Evolutionary conservation across 2,329 filamentous ascomycete species (phyloP).

Genomic region (Stemphylium beticola): DNA sequence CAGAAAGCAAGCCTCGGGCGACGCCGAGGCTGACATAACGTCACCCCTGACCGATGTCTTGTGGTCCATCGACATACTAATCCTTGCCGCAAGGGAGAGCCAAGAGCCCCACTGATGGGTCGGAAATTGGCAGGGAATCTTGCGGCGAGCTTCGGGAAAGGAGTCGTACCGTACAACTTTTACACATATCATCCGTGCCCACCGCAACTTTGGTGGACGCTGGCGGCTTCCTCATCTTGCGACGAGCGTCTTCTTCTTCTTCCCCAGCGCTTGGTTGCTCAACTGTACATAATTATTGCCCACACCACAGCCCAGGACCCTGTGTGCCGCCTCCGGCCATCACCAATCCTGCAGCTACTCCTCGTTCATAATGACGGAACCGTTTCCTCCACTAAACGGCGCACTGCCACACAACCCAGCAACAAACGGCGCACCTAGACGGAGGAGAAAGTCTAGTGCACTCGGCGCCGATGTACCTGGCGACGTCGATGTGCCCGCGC

Average conservation of each 20-base stretch:
- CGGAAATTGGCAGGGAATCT: constrained; percentile 5
- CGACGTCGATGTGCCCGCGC: constrained; percentile 58
- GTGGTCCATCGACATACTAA: constrained; percentile 4
- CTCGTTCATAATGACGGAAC: constrained; percentile 33
- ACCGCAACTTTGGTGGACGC: neutral
- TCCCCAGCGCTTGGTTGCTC: neutral
- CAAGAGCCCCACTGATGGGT: constrained; percentile 2
- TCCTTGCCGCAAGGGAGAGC: neutral
- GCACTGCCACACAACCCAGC: constrained; percentile 18
- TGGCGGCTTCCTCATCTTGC: neutral
- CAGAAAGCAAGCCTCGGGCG: neutral
- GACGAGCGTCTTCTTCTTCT: neutral
- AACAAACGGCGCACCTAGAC: constrained; percentile 22
- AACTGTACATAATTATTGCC: neutral
- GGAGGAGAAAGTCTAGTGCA: constrained; percentile 55
- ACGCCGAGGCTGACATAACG: constrained; percentile 7
- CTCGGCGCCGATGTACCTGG: constrained; percentile 60
- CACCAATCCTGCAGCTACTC: neutral
- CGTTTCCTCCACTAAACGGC: constrained; percentile 41
- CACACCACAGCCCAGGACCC: neutral
- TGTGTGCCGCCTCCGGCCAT: neutral
- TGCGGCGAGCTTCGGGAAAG: constrained; percentile 11
- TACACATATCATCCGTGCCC: neutral
- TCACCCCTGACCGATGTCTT: neutral
- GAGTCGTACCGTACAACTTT: constrained; percentile 5